Evolutionary conservation across 768 basidiomycete species (phyloP), one percentile per base, ranked within the genome.

Genomic region (Cystofilobasidium ferigula): DNA sequence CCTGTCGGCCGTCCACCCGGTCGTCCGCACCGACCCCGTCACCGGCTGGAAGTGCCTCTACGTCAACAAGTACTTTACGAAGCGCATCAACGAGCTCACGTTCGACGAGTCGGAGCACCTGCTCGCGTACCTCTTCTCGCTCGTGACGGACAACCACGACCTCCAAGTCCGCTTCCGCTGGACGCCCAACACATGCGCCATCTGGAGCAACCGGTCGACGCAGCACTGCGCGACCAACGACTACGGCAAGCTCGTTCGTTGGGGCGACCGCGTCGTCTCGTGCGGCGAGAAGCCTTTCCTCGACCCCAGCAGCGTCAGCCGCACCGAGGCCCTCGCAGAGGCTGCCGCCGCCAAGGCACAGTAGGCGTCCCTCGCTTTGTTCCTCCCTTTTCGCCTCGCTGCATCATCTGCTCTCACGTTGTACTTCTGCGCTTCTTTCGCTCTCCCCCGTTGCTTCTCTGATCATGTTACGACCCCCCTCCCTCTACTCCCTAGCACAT

Each of bases 31-130:
- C 8, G 79, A 83, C 69, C 83, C 83, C 24, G 80, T 85, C 7
- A 84, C 83, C 0, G 83, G 83, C 5, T 84, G 79, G 77, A 83
- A 82, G 70, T 74, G 79, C 0, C 70, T 85, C 14, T 85, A 80
- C 67, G 81, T 84, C 57, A 51, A 53, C 48, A 24, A 9, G 59
- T 82, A 81, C 7, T 85, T 85, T 76, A 84, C 83, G 2, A 80
- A 74, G 60, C 78, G 80, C 16, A 83, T 85, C 67, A 74, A 81
- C 28, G 82, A 82, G 71, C 76, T 85, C 28, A 76, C 78, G 10
- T 73, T 77, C 20, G 82, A 82, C 59, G 83, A 85, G 73, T 82
- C 81, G 8, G 80, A 81, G 54, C 71, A 79, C 57, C 70, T 83
- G 3, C 73, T 83, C 28, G 74, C 77, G 0, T 84, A 79, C 73